These are phyloP conservation scores for Cutaneotrichosporon arboriforme DNA, from an alignment of 1,284 basidiomycete species.

Conservation along the genomic window DNA sequence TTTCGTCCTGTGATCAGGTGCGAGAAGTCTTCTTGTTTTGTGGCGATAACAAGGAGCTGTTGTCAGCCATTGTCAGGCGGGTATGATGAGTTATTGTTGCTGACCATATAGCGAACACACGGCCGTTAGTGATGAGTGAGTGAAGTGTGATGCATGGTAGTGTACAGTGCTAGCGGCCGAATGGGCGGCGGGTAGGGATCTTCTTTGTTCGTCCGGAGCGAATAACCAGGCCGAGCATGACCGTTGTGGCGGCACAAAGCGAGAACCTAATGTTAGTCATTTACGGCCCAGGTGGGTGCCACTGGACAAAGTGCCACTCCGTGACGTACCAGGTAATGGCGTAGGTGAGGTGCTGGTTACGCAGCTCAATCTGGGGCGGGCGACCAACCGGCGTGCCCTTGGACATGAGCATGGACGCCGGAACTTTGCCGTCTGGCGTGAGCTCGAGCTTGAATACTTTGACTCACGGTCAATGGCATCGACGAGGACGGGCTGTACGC, in stretches of 20 bases:
- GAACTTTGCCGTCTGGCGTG: constrained; percentile 65
- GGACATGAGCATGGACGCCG: constrained; percentile 59
- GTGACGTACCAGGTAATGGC: constrained; percentile 76
- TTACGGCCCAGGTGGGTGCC: not conserved
- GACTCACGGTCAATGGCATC: constrained; percentile 59
- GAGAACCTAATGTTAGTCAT: constrained; percentile 45
- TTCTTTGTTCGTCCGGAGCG: constrained; percentile 29
- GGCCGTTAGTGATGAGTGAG: too few relatives aligned
- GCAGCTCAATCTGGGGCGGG: constrained; percentile 74
- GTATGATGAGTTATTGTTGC: too few relatives aligned
- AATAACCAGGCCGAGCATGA: constrained; percentile 48
- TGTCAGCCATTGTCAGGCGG: too few relatives aligned
- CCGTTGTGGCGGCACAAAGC: constrained; percentile 47
- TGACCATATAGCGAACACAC: too few relatives aligned
- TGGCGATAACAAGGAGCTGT: too few relatives aligned
- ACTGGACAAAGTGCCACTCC: not conserved
- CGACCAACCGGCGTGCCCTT: constrained; percentile 83
- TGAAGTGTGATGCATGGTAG: not conserved
- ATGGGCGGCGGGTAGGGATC: constrained; percentile 11
- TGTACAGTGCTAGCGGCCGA: not conserved
- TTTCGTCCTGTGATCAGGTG: too few relatives aligned
- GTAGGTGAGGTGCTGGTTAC: constrained; percentile 94
- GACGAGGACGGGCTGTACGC: constrained; percentile 76
- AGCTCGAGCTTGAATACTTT: not conserved
- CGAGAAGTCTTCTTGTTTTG: too few relatives aligned